Evolutionary conservation across 73 alveolate species (phyloP).

Genomic region (Paramecium biaurelia): DNA sequence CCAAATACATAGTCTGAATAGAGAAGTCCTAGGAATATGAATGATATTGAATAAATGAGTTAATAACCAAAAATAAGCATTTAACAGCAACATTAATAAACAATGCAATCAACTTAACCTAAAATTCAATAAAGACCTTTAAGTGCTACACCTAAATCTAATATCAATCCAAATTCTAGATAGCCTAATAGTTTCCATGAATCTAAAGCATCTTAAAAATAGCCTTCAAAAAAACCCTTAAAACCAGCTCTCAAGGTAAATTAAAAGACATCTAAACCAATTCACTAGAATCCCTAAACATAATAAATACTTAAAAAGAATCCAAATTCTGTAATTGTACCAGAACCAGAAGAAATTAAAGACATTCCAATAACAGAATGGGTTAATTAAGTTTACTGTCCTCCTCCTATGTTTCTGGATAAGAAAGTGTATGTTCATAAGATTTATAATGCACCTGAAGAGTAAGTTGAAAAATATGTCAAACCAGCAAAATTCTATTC

Average conservation of each 20-base stretch:
- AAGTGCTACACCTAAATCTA: background rate
- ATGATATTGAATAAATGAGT: background rate
- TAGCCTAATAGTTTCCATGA: background rate
- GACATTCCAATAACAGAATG: constrained; percentile 33
- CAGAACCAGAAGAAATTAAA: background rate
- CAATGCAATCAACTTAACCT: background rate
- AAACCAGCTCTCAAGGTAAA: background rate
- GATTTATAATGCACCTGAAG: background rate
- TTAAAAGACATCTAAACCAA: background rate
- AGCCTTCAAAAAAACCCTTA: background rate
- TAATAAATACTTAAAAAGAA: background rate
- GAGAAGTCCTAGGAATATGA: background rate
- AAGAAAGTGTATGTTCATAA: constrained; percentile 7
- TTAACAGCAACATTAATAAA: background rate
- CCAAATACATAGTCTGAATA: background rate
- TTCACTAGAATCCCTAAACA: background rate
- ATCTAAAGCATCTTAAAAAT: background rate
- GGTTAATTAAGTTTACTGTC: constrained; percentile 1
- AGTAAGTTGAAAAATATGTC: background rate
- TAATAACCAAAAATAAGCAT: background rate
- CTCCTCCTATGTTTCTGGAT: constrained; percentile 43
- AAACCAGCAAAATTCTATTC: background rate
- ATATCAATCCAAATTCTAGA: background rate
- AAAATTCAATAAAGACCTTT: background rate
- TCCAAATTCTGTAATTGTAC: constrained; percentile 22